phyloP scores from a whole-genome alignment of 805 yeast species.

The Zygosaccharomyces pseudorouxii region DNA sequence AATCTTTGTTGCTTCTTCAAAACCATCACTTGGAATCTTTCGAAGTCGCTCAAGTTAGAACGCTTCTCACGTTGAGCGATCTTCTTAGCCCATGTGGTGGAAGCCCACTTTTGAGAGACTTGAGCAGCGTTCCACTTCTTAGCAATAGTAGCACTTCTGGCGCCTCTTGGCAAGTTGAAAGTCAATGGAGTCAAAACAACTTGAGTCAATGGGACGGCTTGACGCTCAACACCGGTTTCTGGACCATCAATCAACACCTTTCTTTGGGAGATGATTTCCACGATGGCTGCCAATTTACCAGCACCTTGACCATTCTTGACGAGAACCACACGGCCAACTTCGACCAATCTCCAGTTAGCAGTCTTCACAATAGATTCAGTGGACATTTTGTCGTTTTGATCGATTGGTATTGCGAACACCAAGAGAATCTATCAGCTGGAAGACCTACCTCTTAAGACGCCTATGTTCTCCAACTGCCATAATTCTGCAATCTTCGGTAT shows the following conservation, averaged over 20 bases:
- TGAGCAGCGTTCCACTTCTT: constrained; percentile 94
- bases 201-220: constrained; percentile 80
- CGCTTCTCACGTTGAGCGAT: constrained; percentile 93
- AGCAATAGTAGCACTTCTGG: constrained; percentile 76
- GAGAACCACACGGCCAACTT: constrained; percentile 98
- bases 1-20: constrained; percentile 96
- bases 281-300: constrained; percentile 91
- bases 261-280: constrained; percentile 98
- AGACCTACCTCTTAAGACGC: background rate
- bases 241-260: constrained; percentile 98
- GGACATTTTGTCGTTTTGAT: constrained; percentile 44
- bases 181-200: constrained; percentile 92
- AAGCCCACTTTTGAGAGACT: constrained; percentile 84
- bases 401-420: background rate
- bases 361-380: constrained; percentile 79
- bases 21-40: constrained; percentile 98
- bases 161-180: constrained; percentile 89
- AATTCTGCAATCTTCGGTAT: background rate
- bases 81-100: constrained; percentile 96
- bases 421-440: background rate
- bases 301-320: constrained; percentile 68
- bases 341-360: constrained; percentile 98
- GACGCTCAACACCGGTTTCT: constrained; percentile 81
- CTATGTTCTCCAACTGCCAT: background rate
- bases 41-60: constrained; percentile 90